A percentile compares a stretch with the other conserved stretches of the same genome.
These are phyloP conservation scores for Calvatia gigantea DNA, from an alignment of 768 basidiomycete genomes.

Conservation along the genomic window DNA sequence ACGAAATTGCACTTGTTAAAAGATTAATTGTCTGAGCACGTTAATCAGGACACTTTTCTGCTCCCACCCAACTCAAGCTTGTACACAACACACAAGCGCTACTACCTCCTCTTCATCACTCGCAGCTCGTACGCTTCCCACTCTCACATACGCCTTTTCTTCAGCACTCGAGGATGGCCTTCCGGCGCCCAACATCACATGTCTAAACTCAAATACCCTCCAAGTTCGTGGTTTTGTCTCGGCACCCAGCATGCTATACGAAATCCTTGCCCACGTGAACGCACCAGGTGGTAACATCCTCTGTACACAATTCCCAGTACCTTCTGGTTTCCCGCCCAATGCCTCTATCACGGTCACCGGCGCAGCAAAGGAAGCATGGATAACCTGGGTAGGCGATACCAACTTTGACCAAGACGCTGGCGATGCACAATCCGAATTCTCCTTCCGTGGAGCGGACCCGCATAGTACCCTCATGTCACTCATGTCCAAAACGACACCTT, in stretches of 20 bases:
- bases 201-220: conserved; percentile 52
- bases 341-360: conserved; percentile 42
- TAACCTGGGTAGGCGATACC: conserved; percentile 75
- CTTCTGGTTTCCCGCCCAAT: conserved; percentile 33
- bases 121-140: conserved; percentile 10
- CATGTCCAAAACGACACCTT: not conserved
- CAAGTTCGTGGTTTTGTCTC: conserved; percentile 47
- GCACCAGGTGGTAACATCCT: conserved; percentile 20
- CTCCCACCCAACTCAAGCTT: conserved; percentile 60
- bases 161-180: conserved; percentile 42
- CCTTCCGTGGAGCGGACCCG: conserved; percentile 64
- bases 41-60: conserved; percentile 50
- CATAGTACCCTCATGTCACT: conserved; percentile 25
- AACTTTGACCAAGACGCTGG: conserved; percentile 66
- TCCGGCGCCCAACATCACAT: conserved; percentile 57
- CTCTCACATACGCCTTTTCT: conserved; percentile 46
- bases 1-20: conserved; percentile 1
- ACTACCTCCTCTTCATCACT: not conserved
- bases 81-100: conserved; percentile 50
- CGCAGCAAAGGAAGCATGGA: conserved; percentile 50
- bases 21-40: conserved; percentile 21
- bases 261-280: conserved; percentile 46
- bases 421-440: conserved; percentile 47
- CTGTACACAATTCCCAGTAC: conserved; percentile 30
- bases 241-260: conserved; percentile 66